Evolutionary conservation across 1,284 basidiomycete genomes (phyloP).

Genomic region (Puccinia coronata): DNA sequence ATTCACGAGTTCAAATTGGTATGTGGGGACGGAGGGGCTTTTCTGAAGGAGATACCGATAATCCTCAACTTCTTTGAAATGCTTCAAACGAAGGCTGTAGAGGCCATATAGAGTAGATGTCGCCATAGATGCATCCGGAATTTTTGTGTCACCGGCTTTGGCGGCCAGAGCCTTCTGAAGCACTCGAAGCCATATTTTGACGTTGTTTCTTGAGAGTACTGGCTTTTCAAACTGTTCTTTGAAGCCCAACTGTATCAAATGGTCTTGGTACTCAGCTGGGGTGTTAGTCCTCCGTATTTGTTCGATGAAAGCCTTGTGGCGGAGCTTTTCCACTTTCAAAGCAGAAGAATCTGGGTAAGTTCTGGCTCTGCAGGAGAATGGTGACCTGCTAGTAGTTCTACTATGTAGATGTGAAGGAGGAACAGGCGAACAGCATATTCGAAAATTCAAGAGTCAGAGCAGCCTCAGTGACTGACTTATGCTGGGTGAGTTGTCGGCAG

Average conservation of each 20-base stretch:
- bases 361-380: too few species aligned
- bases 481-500: background rate
- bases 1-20: too few species aligned
- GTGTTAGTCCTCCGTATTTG: background rate
- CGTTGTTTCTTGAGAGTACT: too few species aligned
- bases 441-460: too few species aligned
- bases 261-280: background rate
- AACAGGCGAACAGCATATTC: too few species aligned
- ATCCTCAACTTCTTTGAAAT: too few species aligned
- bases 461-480: too few species aligned
- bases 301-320: background rate
- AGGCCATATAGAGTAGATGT: background rate
- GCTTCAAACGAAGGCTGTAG: background rate
- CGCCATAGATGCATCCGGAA: background rate
- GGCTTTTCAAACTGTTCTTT: background rate
- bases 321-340: background rate
- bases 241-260: background rate
- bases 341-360: too few species aligned
- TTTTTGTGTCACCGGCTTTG: background rate
- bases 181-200: background rate
- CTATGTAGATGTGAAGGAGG: too few species aligned
- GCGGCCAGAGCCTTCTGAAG: background rate
- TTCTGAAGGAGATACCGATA: too few species aligned
- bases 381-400: too few species aligned
- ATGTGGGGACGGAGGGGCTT: background rate